Base-by-base conservation (phyloP, 148 eudicot genomes). In the Rhododendron griersonianum region DNA sequence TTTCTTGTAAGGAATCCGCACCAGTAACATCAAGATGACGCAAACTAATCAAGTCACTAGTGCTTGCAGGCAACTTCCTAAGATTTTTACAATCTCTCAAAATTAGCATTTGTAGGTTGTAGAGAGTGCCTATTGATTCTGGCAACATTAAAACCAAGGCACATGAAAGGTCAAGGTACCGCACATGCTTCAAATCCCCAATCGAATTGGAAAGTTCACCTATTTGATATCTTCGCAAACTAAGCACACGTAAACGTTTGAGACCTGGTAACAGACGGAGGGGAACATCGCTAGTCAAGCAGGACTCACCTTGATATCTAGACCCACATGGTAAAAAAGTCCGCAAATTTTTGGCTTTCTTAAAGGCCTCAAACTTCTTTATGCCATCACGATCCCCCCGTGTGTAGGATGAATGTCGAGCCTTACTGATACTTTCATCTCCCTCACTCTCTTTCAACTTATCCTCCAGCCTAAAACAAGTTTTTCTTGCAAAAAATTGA, bases 261-360 rank as follows among this genome's bases (percentile, higher is more conserved):
- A 84, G 39, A 13, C 25, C 51, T 3, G 73, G 87, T 7, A 87
- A 87, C 48, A 81, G 13, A 37, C 14, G 0, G 21, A 33, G 47
- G 21, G 75, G 82, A 18, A 79, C 33, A 2, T 35, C 39, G 69
- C 18, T 37, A 6, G 78, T 48, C 61, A 87, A 13, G 63, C 86
- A 86, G 77, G 80, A 65, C 23, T 6, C 10, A 23, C 0, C 23
- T 59, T 1, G 0, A 47, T 3, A 8, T 10, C 76, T 71, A 47
- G 83, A 69, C 2, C 47, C 63, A 55, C 35, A 59, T 69, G 88
- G 81, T 63, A 89, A 81, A 81, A 89, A 84, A 37, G 90, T 86
- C 3, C 87, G 88, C 51, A 86, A 45, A 10, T 23, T 61, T 28
- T 84, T 45, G 33, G 84, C 53, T 53, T 61, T 53, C 9, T n/a